Conservation (phyloP, 164 flowering plant genomes). For the Chloranthus sessilifolius region DNA sequence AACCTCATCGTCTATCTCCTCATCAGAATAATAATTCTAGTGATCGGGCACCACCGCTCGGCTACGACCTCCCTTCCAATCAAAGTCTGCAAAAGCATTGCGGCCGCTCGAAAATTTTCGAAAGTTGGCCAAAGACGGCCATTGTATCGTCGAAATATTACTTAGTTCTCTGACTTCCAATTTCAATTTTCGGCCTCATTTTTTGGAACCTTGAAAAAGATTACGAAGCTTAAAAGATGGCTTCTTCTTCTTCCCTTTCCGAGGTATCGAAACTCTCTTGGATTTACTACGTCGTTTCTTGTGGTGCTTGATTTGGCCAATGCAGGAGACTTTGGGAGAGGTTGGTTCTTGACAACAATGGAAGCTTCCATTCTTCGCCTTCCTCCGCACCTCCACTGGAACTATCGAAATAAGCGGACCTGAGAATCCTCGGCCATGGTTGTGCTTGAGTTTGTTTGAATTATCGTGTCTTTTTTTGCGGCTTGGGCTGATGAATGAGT, state of each 20-base stretch:
- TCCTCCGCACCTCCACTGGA: constrained; percentile 53
- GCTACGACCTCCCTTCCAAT: constrained; percentile 49
- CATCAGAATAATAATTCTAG: constrained; percentile 34
- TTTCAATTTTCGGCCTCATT: constrained; percentile 10
- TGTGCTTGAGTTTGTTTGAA: constrained; percentile 14
- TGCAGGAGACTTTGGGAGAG: constrained; percentile 84
- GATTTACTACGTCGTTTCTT: too few species aligned
- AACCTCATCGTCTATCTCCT: constrained; percentile 20
- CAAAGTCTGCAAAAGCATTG: constrained; percentile 43
- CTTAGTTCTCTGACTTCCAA: neutral
- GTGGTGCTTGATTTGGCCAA: constrained; percentile 77
- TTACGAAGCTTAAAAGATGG: constrained; percentile 13
- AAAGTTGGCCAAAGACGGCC: constrained; percentile 51
- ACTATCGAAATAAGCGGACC: constrained; percentile 50
- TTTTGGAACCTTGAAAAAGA: constrained; percentile 15
- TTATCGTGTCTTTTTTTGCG: constrained; percentile 23
- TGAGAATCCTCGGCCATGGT: constrained; percentile 39
- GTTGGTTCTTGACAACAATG: constrained; percentile 58
- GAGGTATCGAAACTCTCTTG: constrained; percentile 3
- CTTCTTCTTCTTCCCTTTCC: constrained; percentile 18
- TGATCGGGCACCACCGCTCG: constrained; percentile 21
- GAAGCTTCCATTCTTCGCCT: constrained; percentile 21
- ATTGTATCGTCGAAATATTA: constrained; percentile 1
- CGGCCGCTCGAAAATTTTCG: constrained; percentile 62
- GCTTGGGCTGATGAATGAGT: constrained; percentile 58